These are phyloP conservation scores for Cercophora scortea DNA, from an alignment of 495 filamentous ascomycete genomes.

Conservation along the genomic window DNA sequence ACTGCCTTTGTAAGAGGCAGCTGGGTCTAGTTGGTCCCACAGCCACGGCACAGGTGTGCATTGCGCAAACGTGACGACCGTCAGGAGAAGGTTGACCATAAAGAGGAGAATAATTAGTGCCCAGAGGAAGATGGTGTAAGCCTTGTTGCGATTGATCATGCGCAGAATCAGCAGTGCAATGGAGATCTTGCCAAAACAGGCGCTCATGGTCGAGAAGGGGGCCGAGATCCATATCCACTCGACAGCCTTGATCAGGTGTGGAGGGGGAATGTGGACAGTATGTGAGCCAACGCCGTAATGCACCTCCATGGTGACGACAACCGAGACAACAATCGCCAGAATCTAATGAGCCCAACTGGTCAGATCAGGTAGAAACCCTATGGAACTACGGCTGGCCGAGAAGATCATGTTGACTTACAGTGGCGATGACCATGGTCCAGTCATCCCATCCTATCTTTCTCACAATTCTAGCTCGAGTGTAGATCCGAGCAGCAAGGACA, in stretches of 20 bases:
- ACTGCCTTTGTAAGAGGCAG: background rate
- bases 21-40: background rate
- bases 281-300: background rate
- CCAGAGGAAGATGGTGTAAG: background rate
- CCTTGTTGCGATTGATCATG: background rate
- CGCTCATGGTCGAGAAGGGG: background rate
- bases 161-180: background rate
- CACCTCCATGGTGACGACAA: background rate
- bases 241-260: background rate
- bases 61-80: background rate
- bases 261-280: background rate
- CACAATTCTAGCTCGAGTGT: background rate
- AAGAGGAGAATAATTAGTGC: background rate
- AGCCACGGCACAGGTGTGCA: background rate
- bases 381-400: no score
- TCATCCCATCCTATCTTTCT: constrained; percentile 1
- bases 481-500: background rate
- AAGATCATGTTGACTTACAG: no score
- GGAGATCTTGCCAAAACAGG: background rate
- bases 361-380: no score
- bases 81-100: background rate
- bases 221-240: background rate
- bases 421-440: background rate
- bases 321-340: background rate
- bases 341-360: no score